These are phyloP conservation scores for Lepidium sativum DNA, from an alignment of 345 rosid genomes.

Conservation along the genomic window DNA sequence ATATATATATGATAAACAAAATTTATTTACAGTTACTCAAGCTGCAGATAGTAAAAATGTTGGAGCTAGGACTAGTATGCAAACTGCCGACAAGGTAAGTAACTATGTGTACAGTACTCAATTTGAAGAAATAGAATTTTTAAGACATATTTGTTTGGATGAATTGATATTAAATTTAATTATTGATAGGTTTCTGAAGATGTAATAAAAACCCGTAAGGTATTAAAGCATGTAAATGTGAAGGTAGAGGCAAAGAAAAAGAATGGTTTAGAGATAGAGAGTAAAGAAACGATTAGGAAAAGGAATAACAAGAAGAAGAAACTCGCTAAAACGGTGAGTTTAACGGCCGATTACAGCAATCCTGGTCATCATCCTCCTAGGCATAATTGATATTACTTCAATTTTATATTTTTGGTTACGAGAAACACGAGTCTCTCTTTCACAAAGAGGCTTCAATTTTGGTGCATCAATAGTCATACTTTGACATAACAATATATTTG, in stretches of 20 bases:
- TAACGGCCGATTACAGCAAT: constrained; percentile 22
- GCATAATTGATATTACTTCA: constrained; percentile 2
- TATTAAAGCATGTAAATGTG: constrained; percentile 1
- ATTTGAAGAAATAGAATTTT: neutral
- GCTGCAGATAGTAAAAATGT: neutral
- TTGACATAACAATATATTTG: neutral
- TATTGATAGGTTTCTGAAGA: constrained; percentile 1
- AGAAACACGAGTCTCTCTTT: neutral
- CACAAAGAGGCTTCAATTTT: constrained; percentile 17
- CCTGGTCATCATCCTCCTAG: constrained; percentile 32
- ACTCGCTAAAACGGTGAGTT: constrained; percentile 24
- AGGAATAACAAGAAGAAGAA: constrained; percentile 16
- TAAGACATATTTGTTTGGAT: neutral
- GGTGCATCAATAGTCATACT: neutral
- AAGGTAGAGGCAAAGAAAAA: constrained; percentile 1
- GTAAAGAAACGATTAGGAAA: constrained; percentile 10
- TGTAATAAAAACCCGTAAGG: constrained; percentile 7
- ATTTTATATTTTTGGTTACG: neutral
- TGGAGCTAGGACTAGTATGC: neutral
- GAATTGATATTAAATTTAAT: neutral
- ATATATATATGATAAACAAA: neutral
- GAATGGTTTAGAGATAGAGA: constrained; percentile 11
- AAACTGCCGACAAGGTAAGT: constrained; percentile 3
- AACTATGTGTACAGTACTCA: neutral
- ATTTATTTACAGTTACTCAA: neutral